These are phyloP conservation scores for Quercus alba DNA, from an alignment of 306 rosid genomes.

Conservation along the genomic window DNA sequence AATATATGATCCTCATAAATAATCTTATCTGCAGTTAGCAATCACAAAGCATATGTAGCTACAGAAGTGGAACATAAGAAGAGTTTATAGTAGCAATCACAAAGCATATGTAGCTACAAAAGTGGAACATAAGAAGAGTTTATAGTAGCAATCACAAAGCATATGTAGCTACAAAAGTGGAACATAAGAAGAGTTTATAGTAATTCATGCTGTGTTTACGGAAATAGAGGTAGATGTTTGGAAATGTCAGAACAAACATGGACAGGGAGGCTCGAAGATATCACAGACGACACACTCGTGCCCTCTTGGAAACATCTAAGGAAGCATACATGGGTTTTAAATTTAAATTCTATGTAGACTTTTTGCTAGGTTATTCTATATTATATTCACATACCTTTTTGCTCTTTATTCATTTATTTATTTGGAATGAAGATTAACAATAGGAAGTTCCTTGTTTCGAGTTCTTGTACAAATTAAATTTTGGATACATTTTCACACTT, in stretches of 20 bases:
- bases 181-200: neutral
- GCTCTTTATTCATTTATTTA: no score
- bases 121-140: no score
- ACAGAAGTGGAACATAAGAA: neutral
- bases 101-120: no score
- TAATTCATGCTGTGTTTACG: constrained; percentile 6
- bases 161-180: neutral
- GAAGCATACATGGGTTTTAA: neutral
- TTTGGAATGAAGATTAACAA: no score
- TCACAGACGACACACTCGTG: constrained; percentile 12
- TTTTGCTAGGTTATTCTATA: neutral
- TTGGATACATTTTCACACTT: no score
- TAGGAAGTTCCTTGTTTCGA: no score
- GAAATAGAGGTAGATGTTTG: constrained; percentile 31
- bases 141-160: constrained; percentile 12
- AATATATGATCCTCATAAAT: neutral
- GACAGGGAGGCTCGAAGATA: constrained; percentile 18
- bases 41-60: neutral
- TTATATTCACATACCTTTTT: neutral
- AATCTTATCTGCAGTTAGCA: neutral
- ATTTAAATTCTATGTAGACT: neutral
- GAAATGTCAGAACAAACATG: constrained; percentile 15
- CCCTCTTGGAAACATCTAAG: constrained; percentile 16
- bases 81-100: neutral
- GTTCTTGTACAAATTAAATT: no score